Evolutionary conservation across 495 filamentous ascomycete species (phyloP), one percentile per base, ranked within the genome.

Genomic region (Aspergillus baeticus): DNA sequence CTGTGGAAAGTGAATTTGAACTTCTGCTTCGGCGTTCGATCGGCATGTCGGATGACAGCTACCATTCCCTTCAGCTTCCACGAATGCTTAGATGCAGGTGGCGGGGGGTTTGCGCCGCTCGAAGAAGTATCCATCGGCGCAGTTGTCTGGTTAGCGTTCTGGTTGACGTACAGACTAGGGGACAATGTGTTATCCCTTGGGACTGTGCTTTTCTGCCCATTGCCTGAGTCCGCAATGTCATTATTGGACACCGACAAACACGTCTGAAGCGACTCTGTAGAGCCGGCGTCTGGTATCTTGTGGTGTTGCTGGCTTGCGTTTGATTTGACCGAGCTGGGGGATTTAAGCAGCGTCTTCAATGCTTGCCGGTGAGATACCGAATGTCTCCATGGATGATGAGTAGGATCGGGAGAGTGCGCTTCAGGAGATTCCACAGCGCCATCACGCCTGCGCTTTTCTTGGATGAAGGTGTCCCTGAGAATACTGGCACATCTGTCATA

Each of bases 21-120:
- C 65, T 98, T 98, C 62, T 98, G 94, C 69, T 98, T 98, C 6
- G 94, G 94, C 10, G 94, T 98, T 36, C 94, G 87, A 73, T 98
- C 94, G 3, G 95, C 94, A 68, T 98, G 94, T 21, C 94, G 83
- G 46, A 98, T 87, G 10, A 98, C 95, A 17, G 93, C 91, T 6
- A 98, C 94, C 79, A 98, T 91, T n/a, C 94, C 94, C 69, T 98
- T 98, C 57, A 98, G 72, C 68, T 96, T 96, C 94, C 94, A 98
- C 26, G 92, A 87, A 60, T 96, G 92, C 63, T 97, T 96, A 0
- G 91, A 91, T 6, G 91, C 91, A 11, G 92, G 92, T 3, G 90
- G 89, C 5, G 89, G 88, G 10, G 77, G 65, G n/a, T 54, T 58
- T 29, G 63, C 65, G 22, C 76, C 60, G 31, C 62, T 69, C 17